Evolutionary conservation across 495 filamentous ascomycete species (phyloP).

Genomic region (Hypoxylon lienhwacheense): DNA sequence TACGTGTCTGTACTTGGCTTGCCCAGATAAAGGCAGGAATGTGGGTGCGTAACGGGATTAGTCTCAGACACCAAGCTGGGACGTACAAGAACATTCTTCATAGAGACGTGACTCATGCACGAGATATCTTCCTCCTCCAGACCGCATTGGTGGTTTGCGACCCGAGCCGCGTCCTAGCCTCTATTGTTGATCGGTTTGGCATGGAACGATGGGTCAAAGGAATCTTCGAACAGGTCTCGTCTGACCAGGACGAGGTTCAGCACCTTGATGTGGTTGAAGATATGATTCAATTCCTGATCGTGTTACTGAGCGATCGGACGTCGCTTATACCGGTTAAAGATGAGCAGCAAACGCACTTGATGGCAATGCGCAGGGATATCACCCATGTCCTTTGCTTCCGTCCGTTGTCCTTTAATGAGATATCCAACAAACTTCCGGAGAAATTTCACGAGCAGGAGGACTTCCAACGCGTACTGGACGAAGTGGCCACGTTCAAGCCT

Average conservation of each 20-base stretch:
- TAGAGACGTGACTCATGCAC: conserved; percentile 87
- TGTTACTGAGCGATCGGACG: conserved; percentile 84
- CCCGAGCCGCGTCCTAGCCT: conserved; percentile 80
- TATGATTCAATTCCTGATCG: conserved; percentile 89
- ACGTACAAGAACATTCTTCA: conserved; percentile 86
- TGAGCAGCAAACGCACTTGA: conserved; percentile 62
- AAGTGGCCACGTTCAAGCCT: conserved; percentile 83
- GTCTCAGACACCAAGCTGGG: conserved; percentile 89
- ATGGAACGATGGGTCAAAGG: conserved; percentile 89
- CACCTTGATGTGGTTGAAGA: conserved; percentile 92
- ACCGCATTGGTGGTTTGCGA: conserved; percentile 85
- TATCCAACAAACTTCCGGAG: conserved; percentile 78
- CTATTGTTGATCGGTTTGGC: conserved; percentile 87
- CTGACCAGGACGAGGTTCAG: conserved; percentile 78
- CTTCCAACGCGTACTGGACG: conserved; percentile 77
- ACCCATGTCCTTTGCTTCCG: conserved; percentile 95
- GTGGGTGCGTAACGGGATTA: conserved; percentile 98
- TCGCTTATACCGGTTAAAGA: conserved; percentile 73
- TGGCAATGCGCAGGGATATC: conserved; percentile 83
- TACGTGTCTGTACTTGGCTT: conserved; percentile 93
- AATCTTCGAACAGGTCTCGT: conserved; percentile 64
- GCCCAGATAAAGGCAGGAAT: conserved; percentile 97
- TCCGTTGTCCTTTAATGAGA: conserved; percentile 89
- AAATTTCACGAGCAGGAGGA: conserved; percentile 80
- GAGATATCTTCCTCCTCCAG: conserved; percentile 93